These are phyloP conservation scores for Exophiala oligosperma DNA, from an alignment of 2,329 filamentous ascomycete genomes.

Conservation along the genomic window DNA sequence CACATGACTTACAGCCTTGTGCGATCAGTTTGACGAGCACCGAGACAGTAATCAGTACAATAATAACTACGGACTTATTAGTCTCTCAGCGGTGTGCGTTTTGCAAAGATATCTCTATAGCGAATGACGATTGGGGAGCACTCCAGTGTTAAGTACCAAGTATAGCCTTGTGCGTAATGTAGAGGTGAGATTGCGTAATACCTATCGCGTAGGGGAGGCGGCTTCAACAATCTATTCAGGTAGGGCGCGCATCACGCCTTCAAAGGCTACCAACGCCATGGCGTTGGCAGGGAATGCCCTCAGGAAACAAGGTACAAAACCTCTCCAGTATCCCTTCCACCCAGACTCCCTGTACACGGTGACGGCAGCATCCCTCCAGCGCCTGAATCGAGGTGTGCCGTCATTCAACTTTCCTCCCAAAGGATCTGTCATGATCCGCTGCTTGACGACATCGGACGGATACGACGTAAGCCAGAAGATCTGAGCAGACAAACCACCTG, in stretches of 20 bases:
- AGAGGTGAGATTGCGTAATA: no score
- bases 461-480: slow-evolving; percentile 93
- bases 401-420: slow-evolving; percentile 70
- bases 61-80: no score
- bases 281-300: slow-evolving; percentile 95
- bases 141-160: no score
- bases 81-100: no score
- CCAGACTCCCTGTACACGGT: slow-evolving; percentile 77
- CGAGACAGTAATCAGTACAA: no score
- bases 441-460: slow-evolving; percentile 90
- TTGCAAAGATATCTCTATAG: no score
- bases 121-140: no score
- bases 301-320: slow-evolving; percentile 90
- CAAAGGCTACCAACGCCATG: slow-evolving; percentile 88
- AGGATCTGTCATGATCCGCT: slow-evolving; percentile 94
- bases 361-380: slow-evolving; percentile 77
- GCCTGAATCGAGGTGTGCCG: slow-evolving; percentile 65
- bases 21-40: no score
- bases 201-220: no score
- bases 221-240: slow-evolving; percentile 31
- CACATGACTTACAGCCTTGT: no score
- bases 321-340: slow-evolving; percentile 82
- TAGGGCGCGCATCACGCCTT: slow-evolving; percentile 74
- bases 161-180: no score
- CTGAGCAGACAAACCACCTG: slow-evolving; percentile 88